phyloP scores from a whole-genome alignment of 2,329 filamentous ascomycete genomes.

The Aspergillus amoenus region DNA sequence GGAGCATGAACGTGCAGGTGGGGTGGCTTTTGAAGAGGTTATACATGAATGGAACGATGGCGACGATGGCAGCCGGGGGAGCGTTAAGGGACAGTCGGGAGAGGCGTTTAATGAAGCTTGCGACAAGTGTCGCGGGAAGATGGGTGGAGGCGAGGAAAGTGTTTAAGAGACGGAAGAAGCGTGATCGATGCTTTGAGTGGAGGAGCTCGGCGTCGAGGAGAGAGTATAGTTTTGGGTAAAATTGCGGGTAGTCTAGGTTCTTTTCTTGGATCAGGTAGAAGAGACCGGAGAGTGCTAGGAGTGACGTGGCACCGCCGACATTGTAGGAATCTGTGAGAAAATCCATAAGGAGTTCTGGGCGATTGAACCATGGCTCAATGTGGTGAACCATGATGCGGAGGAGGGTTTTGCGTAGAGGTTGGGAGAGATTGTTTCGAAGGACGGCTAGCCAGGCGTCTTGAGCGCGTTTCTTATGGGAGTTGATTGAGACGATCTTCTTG shows the following conservation, averaged over 20 bases:
- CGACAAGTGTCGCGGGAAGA: slow-evolving; percentile 84
- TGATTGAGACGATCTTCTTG: slow-evolving; percentile 65
- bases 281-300: slow-evolving; percentile 86
- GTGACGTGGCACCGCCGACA: slow-evolving; percentile 77
- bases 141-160: slow-evolving; percentile 89
- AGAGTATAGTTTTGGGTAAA: slow-evolving; percentile 92
- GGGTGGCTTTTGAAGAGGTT: slow-evolving; percentile 90
- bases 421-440: slow-evolving; percentile 63
- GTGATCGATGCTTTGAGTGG: slow-evolving; percentile 90
- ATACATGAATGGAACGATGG: slow-evolving; percentile 89
- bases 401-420: slow-evolving; percentile 75
- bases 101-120: slow-evolving; percentile 95
- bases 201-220: slow-evolving; percentile 81
- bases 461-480: slow-evolving; percentile 73
- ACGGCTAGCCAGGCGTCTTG: slow-evolving; percentile 85
- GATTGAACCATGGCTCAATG: slow-evolving; percentile 85
- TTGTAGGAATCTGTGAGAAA: slow-evolving; percentile 96
- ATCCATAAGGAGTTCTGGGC: slow-evolving; percentile 88
- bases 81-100: slow-evolving; percentile 81
- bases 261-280: slow-evolving; percentile 92
- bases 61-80: slow-evolving; percentile 84
- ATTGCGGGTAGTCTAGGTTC: slow-evolving; percentile 93
- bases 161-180: slow-evolving; percentile 89
- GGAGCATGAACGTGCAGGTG: slow-evolving; percentile 92
- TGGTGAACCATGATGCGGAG: slow-evolving; percentile 72